These are phyloP conservation scores for Ceratocystis alfenasii DNA, from an alignment of 2,329 filamentous ascomycete species.

Conservation along the genomic window DNA sequence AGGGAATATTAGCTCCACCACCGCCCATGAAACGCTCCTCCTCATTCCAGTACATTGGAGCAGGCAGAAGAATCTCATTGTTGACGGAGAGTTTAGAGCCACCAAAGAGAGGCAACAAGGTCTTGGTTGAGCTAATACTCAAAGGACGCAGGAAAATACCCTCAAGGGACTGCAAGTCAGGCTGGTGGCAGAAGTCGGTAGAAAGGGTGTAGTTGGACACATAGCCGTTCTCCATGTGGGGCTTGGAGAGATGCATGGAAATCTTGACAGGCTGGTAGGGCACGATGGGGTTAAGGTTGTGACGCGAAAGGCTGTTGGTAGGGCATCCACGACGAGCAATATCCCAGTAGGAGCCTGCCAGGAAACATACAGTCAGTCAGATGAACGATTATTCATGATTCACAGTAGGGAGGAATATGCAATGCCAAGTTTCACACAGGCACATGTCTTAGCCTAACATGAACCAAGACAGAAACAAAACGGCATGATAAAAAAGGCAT, in stretches of 20 bases:
- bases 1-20: conserved; percentile 40
- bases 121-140: conserved; percentile 43
- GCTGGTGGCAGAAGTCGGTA: conserved; percentile 53
- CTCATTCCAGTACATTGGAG: conserved; percentile 56
- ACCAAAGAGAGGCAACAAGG: conserved; percentile 53
- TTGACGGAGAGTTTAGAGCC: conserved; percentile 58
- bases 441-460: not conserved
- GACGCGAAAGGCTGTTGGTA: conserved; percentile 49
- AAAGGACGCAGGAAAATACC: conserved; percentile 53
- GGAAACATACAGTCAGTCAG: not conserved
- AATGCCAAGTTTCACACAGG: not conserved
- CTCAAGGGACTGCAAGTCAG: conserved; percentile 49
- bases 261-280: conserved; percentile 38
- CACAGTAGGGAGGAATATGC: not conserved
- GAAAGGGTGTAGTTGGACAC: conserved; percentile 51
- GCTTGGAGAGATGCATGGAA: conserved; percentile 35
- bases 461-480: not conserved
- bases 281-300: conserved; percentile 33
- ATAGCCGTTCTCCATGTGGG: conserved; percentile 45
- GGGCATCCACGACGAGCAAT: conserved; percentile 49
- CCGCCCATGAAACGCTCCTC: conserved; percentile 51
- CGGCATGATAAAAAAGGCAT: not conserved
- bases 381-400: not conserved
- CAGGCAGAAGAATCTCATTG: conserved; percentile 58
- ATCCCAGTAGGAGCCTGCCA: conserved; percentile 42